Percentiles rank a stretch among this genome's conserved stretches.
These are phyloP conservation scores for Fusarium goolgardi DNA, from an alignment of 2,329 filamentous ascomycete genomes.

Conservation along the genomic window DNA sequence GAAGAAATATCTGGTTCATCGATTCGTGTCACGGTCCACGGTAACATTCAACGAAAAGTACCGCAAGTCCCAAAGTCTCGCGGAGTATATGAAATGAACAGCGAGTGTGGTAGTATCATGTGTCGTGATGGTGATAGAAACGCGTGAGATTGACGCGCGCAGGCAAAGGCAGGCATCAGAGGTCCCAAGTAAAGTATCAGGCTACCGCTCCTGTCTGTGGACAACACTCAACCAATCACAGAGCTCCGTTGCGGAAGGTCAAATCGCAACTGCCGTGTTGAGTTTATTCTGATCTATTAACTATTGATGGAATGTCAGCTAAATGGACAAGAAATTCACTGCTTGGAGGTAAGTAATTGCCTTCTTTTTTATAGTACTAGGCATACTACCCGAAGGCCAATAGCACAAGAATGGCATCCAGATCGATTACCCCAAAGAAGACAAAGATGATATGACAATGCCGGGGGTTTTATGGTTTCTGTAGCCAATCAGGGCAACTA, in stretches of 20 bases:
- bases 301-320: neutral
- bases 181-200: neutral
- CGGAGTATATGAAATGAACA: neutral
- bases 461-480: neutral
- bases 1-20: slow-evolving; percentile 15
- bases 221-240: slow-evolving; percentile 29
- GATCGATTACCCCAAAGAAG: neutral
- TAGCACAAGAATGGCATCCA: neutral
- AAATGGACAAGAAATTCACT: neutral
- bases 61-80: neutral
- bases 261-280: neutral
- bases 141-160: slow-evolving; percentile 41
- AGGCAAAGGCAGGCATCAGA: slow-evolving; percentile 1
- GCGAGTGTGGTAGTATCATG: neutral
- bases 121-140: slow-evolving; percentile 8
- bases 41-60: neutral
- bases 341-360: neutral
- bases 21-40: slow-evolving; percentile 28
- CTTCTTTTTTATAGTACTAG: no score
- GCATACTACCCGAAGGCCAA: neutral
- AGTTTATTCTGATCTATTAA: neutral
- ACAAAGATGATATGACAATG: neutral
- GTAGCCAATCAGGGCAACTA: neutral
- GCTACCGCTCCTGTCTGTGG: slow-evolving; percentile 23
- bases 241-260: neutral